Evolutionary conservation across 257 asterid genomes (phyloP), one percentile per base, ranked within the genome.

Genomic region (Solanum piurae): DNA sequence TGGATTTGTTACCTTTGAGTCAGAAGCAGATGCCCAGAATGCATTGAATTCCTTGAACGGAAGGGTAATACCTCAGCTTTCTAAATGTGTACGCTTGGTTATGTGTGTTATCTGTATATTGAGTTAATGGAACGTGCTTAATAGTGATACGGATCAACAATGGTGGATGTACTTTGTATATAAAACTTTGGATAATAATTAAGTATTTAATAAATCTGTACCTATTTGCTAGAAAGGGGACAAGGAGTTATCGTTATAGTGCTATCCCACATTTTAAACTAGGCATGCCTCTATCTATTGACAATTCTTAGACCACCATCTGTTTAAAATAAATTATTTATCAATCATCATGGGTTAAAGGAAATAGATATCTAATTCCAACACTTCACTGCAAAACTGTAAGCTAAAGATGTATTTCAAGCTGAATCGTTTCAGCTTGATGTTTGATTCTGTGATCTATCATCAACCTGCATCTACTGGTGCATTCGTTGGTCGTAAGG

Each of bases 1-100:
- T 88, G 98, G 95, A 86, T 96, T 94, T 86, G 95, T 94, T 42
- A 91, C 86, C 89, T 95, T 94, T 91, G 93, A 83, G 10, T 89
- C 94, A 11, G 95, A 93, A 86, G 49, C 88, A 49, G 94, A 93
- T 86, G 98, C 95, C 10, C 93, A 86, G 58, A 93, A 92, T 75
- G 98, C 98, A 10, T 73, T 92, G 72, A 93, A 88, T 88, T 91
- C 95, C 88, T 87, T 96, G 93, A 93, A 91, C 87, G 94, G 95
- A 91, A 91, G 92, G 95, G 98, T 95, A 90, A 46, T 6, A 18
- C 27, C 66, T 77, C 46, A 82, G 40, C 69, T 44, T 12, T 42
- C 3, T 12, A 3, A 4, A 49, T 73, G 34, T 49, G 7, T 74
- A 12, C 4, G 25, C 66, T 58, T 58, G 66, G 25, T 58, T 21